Evolutionary conservation across 345 rosid genomes (phyloP).

Genomic region (Dipteronia sinensis): DNA sequence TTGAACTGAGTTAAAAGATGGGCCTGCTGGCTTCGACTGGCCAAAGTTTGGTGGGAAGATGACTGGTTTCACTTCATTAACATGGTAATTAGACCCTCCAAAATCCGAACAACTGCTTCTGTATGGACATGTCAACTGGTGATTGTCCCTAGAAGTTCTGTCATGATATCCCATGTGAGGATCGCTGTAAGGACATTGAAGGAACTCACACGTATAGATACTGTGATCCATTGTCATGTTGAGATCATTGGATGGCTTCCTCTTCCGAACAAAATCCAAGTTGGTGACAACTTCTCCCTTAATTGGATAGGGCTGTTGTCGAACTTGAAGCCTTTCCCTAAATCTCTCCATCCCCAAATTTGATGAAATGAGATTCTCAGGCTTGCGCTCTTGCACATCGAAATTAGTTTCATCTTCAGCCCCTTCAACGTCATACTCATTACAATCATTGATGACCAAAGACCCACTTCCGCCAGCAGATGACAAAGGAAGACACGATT

Average conservation of each 20-base stretch:
- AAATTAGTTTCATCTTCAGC: constrained; percentile 55
- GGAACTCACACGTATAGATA: constrained; percentile 62
- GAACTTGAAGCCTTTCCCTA: constrained; percentile 37
- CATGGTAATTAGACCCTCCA: constrained; percentile 58
- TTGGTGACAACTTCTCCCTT: constrained; percentile 59
- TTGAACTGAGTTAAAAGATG: constrained; percentile 34
- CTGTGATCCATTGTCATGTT: constrained; percentile 50
- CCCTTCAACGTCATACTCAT: constrained; percentile 82
- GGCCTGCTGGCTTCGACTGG: constrained; percentile 53
- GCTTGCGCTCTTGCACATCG: constrained; percentile 61
- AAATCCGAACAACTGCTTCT: constrained; percentile 49
- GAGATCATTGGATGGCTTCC: constrained; percentile 58
- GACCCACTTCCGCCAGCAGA: constrained; percentile 52
- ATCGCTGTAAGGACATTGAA: constrained; percentile 68
- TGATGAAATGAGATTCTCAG: constrained; percentile 44
- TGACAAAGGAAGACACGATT: constrained; percentile 56
- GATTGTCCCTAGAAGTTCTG: constrained; percentile 73
- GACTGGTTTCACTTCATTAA: constrained; percentile 80
- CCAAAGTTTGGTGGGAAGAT: constrained; percentile 52
- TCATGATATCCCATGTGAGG: constrained; percentile 64
- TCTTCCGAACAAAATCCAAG: constrained; percentile 54
- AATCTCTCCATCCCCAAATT: constrained; percentile 41
- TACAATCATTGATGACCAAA: constrained; percentile 53
- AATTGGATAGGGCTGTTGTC: constrained; percentile 45
- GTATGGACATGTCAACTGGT: constrained; percentile 67